Conservation (phyloP, 768 basidiomycete species). For the Strobilomyces confusus region DNA sequence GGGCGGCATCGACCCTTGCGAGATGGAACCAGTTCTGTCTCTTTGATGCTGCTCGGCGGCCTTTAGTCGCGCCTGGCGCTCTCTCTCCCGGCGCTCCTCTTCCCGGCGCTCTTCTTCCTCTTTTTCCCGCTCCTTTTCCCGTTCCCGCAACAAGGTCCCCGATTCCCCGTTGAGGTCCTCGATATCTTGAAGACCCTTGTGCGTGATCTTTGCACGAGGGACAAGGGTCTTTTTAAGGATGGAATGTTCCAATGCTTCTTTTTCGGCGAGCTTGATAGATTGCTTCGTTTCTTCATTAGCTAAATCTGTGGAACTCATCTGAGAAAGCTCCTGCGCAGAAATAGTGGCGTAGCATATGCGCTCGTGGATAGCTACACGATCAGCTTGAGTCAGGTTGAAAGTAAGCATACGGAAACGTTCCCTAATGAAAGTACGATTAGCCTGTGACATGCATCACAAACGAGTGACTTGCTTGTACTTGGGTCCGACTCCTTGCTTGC, state of each 20-base stretch:
- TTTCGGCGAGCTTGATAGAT: slow-evolving; percentile 76
- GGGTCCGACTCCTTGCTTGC: slow-evolving; percentile 55
- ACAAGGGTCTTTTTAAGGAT: slow-evolving; percentile 69
- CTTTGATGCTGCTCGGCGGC: slow-evolving; percentile 40
- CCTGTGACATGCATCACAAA: neutral
- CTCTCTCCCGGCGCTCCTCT: slow-evolving; percentile 61
- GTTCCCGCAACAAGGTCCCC: slow-evolving; percentile 31
- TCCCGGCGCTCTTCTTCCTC: slow-evolving; percentile 63
- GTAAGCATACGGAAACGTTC: slow-evolving; percentile 88
- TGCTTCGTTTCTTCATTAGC: slow-evolving; percentile 84
- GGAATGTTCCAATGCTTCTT: slow-evolving; percentile 80
- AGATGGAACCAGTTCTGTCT: slow-evolving; percentile 47
- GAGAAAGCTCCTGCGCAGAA: slow-evolving; percentile 66
- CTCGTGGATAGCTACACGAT: slow-evolving; percentile 74
- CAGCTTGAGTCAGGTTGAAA: slow-evolving; percentile 82
- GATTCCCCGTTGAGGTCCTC: slow-evolving; percentile 68
- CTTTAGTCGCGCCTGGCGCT: slow-evolving; percentile 60
- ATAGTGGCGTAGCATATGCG: slow-evolving; percentile 69
- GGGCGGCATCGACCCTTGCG: slow-evolving; percentile 57
- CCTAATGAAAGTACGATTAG: slow-evolving; percentile 37
- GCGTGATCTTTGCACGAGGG: slow-evolving; percentile 80
- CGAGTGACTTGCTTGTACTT: slow-evolving; percentile 72
- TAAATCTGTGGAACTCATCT: slow-evolving; percentile 85
- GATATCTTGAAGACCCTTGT: slow-evolving; percentile 90
- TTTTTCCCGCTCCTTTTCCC: slow-evolving; percentile 56